phyloP scores from a whole-genome alignment of 345 rosid genomes.

The Ceriops zippeliana region DNA sequence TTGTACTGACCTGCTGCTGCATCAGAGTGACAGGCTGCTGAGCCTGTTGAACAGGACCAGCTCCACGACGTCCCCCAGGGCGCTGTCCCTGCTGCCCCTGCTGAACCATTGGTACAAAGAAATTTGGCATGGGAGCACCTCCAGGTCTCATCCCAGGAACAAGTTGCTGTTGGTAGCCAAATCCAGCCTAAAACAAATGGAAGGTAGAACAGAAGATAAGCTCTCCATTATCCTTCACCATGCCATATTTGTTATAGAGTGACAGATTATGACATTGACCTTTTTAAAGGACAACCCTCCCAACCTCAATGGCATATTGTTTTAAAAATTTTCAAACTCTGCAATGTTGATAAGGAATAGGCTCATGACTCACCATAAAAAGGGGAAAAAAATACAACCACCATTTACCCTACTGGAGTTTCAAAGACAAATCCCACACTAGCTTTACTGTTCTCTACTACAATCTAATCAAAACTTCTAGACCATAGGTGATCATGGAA shows the following conservation, averaged over 20 bases:
- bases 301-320: too few species aligned
- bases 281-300: too few species aligned
- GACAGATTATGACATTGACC: too few species aligned
- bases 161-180: conserved; percentile 32
- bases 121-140: conserved; percentile 30
- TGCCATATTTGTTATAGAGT: not conserved
- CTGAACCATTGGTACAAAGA: conserved; percentile 27
- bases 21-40: conserved; percentile 28
- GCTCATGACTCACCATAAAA: too few species aligned
- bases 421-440: too few species aligned
- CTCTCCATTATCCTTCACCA: not conserved
- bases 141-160: conserved; percentile 35
- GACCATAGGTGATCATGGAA: too few species aligned
- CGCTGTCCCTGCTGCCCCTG: conserved; percentile 28
- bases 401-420: too few species aligned
- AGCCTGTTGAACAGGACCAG: conserved; percentile 17
- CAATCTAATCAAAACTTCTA: too few species aligned
- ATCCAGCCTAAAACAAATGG: conserved; percentile 18
- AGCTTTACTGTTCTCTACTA: too few species aligned
- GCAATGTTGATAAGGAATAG: too few species aligned
- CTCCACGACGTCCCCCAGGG: conserved; percentile 21
- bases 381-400: too few species aligned
- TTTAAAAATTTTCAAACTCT: too few species aligned
- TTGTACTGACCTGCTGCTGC: conserved; percentile 26
- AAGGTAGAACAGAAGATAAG: not conserved